These are phyloP conservation scores for Pyronema domesticum DNA, from an alignment of 495 filamentous ascomycete species.

Conservation along the genomic window DNA sequence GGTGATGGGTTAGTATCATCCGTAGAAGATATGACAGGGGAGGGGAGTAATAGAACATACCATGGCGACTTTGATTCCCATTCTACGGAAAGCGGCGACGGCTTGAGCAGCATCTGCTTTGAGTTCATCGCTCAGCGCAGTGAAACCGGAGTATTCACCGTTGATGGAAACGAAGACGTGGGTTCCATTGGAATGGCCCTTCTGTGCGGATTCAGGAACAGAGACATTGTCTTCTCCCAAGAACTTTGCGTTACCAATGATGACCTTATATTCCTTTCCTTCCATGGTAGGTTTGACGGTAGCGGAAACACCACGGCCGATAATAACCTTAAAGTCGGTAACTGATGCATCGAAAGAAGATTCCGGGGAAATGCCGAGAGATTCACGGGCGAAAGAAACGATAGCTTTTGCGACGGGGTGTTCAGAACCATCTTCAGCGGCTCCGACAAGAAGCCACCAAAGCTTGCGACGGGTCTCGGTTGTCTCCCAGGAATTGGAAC, in stretches of 20 bases:
- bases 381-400: constrained; percentile 47
- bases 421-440: constrained; percentile 84
- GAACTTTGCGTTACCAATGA: constrained; percentile 67
- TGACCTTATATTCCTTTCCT: constrained; percentile 50
- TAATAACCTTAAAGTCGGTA: constrained; percentile 63
- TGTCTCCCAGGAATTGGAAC: constrained; percentile 49
- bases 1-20: background rate
- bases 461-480: constrained; percentile 50
- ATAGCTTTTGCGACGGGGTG: constrained; percentile 88
- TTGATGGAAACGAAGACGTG: constrained; percentile 85
- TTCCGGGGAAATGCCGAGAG: constrained; percentile 54
- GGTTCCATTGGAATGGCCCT: constrained; percentile 41
- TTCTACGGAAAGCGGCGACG: constrained; percentile 62
- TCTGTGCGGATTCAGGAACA: background rate
- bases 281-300: constrained; percentile 56
- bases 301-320: constrained; percentile 76
- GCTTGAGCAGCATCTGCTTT: constrained; percentile 72
- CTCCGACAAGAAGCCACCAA: constrained; percentile 90
- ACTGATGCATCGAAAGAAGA: constrained; percentile 62
- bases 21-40: background rate
- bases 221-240: constrained; percentile 30
- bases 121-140: constrained; percentile 74
- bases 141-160: constrained; percentile 54
- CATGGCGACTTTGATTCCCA: constrained; percentile 73
- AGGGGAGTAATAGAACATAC: constrained; percentile 7